Base-by-base conservation (phyloP, 2,329 filamentous ascomycete species). In the Neurospora sp. region DNA sequence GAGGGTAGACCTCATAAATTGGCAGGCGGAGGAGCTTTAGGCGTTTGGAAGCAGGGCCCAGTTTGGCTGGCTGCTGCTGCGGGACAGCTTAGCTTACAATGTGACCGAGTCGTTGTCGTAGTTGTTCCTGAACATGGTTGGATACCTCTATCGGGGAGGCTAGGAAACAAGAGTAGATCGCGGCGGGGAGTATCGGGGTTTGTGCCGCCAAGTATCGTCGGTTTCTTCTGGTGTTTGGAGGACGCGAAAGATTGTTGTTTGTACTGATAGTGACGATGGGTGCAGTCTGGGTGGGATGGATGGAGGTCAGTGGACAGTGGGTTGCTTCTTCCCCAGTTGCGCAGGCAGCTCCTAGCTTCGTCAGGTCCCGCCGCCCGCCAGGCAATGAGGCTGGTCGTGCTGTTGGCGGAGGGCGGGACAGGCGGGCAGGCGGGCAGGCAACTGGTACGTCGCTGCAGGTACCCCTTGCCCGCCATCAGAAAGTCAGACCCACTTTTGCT, bases 81-180 rank as follows among this genome's bases (percentile, higher is more conserved):
- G 69, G 65, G 66, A 23, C 33, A 33, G 4, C 69, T 70, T 73
- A 79, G 83, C 90, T 83, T 87, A 97, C 93, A 98, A 99, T 84
- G 96, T 99, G 84, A 98, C 94, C 74, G 95, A 97, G 83, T 99
- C 96, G 89, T 99, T 99, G 86, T 99, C 96, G 87, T 99, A 99
- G 84, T 98, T 98, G 87, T 99, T 99, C 84, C 96, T 89, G 85
- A 99, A 99, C 96, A 99, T 98, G 79, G 79, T 15, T 33, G 52
- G 28, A 62, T 17, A 17, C 52, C 52, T 62, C 28, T 33, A n/a
- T 89, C 87, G 74, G 76, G 70, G 66, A 43, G 67, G 17, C 39
- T 69, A 67, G 39, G 52, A 11, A 37, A n/a, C n/a, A 36, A 38
- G 46, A 43, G 52, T 8, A 28, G 39, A 57, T 23, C 33, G 33